Percentiles rank a stretch among this genome's conserved stretches.
These are phyloP conservation scores for Paulownia fortunei DNA, from an alignment of 257 asterid species.

Conservation along the genomic window DNA sequence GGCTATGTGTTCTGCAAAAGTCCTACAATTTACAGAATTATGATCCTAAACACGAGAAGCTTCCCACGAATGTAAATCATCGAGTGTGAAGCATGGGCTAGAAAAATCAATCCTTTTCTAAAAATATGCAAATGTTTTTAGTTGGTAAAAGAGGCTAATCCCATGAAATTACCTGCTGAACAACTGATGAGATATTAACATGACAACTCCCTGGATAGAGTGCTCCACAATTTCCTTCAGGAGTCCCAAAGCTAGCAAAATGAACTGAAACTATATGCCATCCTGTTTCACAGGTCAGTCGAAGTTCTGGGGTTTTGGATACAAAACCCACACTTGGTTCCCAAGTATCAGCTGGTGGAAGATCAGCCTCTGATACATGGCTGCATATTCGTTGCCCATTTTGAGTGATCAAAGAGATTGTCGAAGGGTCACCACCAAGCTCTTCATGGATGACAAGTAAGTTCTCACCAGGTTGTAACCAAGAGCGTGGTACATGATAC, in stretches of 20 bases:
- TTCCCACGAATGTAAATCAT: too few relatives aligned
- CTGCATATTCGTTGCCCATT: slow-evolving; percentile 58
- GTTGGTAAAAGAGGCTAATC: background rate
- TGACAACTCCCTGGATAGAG: slow-evolving; percentile 53
- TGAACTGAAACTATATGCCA: slow-evolving; percentile 55
- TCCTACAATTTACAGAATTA: too few relatives aligned
- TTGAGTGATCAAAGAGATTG: slow-evolving; percentile 48
- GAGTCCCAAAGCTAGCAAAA: slow-evolving; percentile 69
- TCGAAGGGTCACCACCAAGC: slow-evolving; percentile 71
- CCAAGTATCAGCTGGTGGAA: slow-evolving; percentile 75
- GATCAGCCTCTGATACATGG: slow-evolving; percentile 55
- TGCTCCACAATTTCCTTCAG: slow-evolving; percentile 65
- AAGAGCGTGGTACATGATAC: slow-evolving; percentile 75
- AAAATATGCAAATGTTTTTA: background rate
- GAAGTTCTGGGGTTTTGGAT: slow-evolving; percentile 51
- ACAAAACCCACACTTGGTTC: slow-evolving; percentile 42
- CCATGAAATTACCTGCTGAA: slow-evolving; percentile 47
- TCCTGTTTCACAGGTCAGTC: slow-evolving; percentile 62
- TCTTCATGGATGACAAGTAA: slow-evolving; percentile 79
- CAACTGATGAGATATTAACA: slow-evolving; percentile 43
- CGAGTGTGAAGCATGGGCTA: too few relatives aligned
- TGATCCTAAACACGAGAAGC: too few relatives aligned
- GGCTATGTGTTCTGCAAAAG: too few relatives aligned
- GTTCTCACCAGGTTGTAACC: slow-evolving; percentile 68
- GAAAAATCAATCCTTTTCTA: too few relatives aligned